Conservation (phyloP, 2,329 filamentous ascomycete genomes). For the Fusarium sp. region DNA sequence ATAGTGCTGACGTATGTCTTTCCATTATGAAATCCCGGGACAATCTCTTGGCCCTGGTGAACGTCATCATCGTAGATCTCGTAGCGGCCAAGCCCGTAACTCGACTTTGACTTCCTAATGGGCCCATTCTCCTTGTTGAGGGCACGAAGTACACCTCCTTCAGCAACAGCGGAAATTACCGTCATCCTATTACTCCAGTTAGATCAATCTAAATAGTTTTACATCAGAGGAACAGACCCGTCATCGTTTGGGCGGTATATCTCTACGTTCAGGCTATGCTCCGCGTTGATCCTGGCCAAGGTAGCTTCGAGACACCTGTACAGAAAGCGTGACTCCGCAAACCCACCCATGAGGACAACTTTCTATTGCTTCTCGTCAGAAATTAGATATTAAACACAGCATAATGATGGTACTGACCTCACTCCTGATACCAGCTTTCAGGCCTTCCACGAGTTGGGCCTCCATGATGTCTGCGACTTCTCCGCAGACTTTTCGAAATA, state of each 20-base stretch:
- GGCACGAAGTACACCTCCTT: constrained; percentile 2
- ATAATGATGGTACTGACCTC: neutral
- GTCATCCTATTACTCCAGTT: neutral
- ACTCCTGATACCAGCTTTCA: neutral
- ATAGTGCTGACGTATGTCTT: neutral
- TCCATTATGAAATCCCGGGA: fast-evolving
- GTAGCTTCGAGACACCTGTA: neutral
- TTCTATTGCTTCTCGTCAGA: neutral
- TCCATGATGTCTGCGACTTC: neutral
- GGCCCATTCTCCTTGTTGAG: constrained; percentile 9
- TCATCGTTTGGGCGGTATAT: neutral
- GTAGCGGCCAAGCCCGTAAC: neutral
- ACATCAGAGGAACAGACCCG: neutral
- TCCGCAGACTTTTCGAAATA: neutral
- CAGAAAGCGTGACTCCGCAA: neutral
- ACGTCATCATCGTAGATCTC: neutral
- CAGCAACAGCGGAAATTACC: neutral
- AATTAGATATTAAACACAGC: neutral
- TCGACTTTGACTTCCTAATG: neutral
- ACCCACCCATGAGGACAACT: constrained; percentile 16
- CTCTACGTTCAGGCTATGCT: too few species aligned
- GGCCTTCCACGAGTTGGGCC: neutral
- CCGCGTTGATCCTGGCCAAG: neutral
- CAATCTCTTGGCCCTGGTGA: neutral
- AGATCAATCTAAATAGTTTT: neutral